Percentiles rank a stretch among this genome's conserved stretches.
These are phyloP conservation scores for Crassisporium funariophilum DNA, from an alignment of 768 basidiomycete species.

Conservation along the genomic window DNA sequence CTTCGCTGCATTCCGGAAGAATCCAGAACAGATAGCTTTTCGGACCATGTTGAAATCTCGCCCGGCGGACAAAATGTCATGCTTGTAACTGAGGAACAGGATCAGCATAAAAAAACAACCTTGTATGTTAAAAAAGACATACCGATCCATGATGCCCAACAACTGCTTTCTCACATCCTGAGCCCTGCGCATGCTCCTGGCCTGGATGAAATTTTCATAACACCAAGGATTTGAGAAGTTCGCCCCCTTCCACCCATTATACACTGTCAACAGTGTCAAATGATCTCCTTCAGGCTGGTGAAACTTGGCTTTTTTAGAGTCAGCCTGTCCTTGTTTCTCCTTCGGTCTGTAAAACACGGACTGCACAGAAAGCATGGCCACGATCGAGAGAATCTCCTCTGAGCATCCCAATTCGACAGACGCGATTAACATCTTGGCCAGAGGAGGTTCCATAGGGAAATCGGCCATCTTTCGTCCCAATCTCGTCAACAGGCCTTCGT, in stretches of 20 bases:
- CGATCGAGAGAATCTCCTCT: slow-evolving; percentile 95
- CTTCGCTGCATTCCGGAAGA: slow-evolving; percentile 98
- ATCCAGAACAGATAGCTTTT: slow-evolving; percentile 95
- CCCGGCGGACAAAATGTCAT: slow-evolving; percentile 93
- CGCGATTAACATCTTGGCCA: slow-evolving; percentile 98
- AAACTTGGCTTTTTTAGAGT: slow-evolving; percentile 99
- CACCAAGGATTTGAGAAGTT: slow-evolving; percentile 99
- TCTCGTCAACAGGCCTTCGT: slow-evolving; percentile 93
- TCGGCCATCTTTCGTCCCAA: slow-evolving; percentile 99
- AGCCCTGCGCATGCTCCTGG: slow-evolving; percentile 93
- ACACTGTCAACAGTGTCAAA: slow-evolving; percentile 88
- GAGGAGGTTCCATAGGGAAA: slow-evolving; percentile 95
- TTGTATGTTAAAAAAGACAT: slow-evolving; percentile 27
- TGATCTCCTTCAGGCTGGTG: slow-evolving; percentile 99
- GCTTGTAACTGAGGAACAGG: slow-evolving; percentile 75
- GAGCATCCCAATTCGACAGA: slow-evolving; percentile 98
- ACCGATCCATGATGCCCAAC: slow-evolving; percentile 98
- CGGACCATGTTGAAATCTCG: slow-evolving; percentile 91
- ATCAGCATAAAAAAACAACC: slow-evolving; percentile 7
- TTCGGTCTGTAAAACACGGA: slow-evolving; percentile 99
- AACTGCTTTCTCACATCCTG: slow-evolving; percentile 98
- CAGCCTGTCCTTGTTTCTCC: slow-evolving; percentile 98
- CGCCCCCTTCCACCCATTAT: slow-evolving; percentile 97
- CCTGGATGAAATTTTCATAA: slow-evolving; percentile 98
- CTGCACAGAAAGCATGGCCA: slow-evolving; percentile 97